Base-by-base conservation (phyloP, 169 alveolate genomes). In the Cryptosporidium muris region DNA sequence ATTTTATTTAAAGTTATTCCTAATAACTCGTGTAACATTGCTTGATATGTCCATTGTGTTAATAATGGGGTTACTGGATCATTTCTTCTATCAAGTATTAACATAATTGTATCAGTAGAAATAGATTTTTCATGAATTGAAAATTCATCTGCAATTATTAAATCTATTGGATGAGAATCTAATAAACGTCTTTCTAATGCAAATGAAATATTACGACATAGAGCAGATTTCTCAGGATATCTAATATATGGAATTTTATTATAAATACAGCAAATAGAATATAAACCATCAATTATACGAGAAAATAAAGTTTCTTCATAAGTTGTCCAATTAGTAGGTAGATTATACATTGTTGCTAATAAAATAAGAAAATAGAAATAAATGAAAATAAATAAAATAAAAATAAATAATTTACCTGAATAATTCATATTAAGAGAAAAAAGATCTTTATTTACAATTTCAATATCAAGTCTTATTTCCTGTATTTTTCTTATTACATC, bases 31-130 rank as follows among this genome's bases (percentile, higher is more conserved):
- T 97, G 98, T n/a, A 96, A 91, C 98, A 96, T 96, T 9, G 98
- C 97, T 89, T 95, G 96, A 89, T 97, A 97, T 1, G 98, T 97
- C 99, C 99, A 97, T 80, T 97, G 97, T 88, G 96, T 96, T 67
- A 97, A 90, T 80, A 97, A 67, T 36, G 99, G 99, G 8, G 99
- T 96, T 3, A 96, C 92, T n/a, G 98, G 98, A 60, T 97, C 99
- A 88, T 95, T 98, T 90, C 96, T 95, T 88, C 99, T 90, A 90
- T 97, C 99, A 51, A 94, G 54, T 52, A 97, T 81, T 40, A 97
- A 65, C 81, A 97, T 66, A 40, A 92, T 80, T 64, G 93, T 82
- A 63, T 81, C 52, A 14, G n/a, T 14, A 62, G 25, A 25, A 51
- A 82, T 88, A 52, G 54, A n/a, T 25, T 34, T 51, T 6, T 14